Base-by-base conservation (phyloP, 192 early-diverging fungal species). In the Coemansia pectinata region DNA sequence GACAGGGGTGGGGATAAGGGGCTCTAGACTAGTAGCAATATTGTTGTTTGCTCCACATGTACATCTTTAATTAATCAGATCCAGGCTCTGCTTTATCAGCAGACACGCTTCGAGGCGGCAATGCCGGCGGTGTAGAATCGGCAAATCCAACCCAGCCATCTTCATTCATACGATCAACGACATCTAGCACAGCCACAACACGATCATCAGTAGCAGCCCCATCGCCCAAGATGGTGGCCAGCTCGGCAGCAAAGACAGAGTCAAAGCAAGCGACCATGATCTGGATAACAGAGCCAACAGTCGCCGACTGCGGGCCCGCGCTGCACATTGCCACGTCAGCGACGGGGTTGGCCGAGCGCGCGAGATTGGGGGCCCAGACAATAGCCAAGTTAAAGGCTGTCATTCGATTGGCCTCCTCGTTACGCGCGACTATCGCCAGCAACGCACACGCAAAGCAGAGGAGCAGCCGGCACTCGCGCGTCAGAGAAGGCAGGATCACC, bases 341-440 rank as follows among this genome's bases (percentile, higher is more conserved):
- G 10, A 71, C 48, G n/a, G 80, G 84, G 60, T 75, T 74, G 9
- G 31, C 65, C 2, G 84, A 79, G 27, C 76, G 79, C 19, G 94
- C 87, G 63, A 98, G 76, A 65, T 96, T 98, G 8, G 95, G 95
- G 5, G 93, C 83, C 86, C 93, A 93, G 12, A 96, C 91, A 27
- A 96, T 84, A 0, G 93, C 91, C 64, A 98, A 75, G 66, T 94
- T 98, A 57, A 87, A 81, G 4, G 91, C 60, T 9, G 90, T 91
- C 96, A 98, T 98, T 38, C 87, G 84, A 72, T 94, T 98, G 0
- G 58, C 65, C 10, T 73, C 73, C n/a, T 83, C 75, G 70, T 90
- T 78, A 7, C 84, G 73, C 50, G 92, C 87, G 38, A 97, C 89
- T 38, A 86, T 69, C 47, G 74, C 61, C 21, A 97, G 84, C 34